Evolutionary conservation across 257 asterid genomes (phyloP).

Genomic region (Capsicum baccatum): DNA sequence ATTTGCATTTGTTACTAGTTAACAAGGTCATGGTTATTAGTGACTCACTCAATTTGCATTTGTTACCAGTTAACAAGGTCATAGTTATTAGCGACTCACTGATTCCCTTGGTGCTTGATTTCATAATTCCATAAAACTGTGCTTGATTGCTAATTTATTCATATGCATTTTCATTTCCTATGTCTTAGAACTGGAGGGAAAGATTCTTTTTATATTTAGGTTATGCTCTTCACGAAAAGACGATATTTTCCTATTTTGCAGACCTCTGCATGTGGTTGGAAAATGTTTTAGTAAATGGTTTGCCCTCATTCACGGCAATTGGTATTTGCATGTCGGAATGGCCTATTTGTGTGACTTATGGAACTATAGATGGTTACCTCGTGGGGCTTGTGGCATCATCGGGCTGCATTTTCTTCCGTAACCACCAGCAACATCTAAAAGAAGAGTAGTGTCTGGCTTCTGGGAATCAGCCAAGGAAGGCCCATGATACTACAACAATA

Average conservation of each 20-base stretch:
- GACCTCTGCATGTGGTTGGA: neutral
- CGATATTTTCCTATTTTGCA: neutral
- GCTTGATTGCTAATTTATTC: neutral
- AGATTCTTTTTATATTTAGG: too few species aligned
- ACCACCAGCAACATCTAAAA: constrained; percentile 47
- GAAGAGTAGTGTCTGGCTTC: constrained; percentile 46
- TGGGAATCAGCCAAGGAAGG: neutral
- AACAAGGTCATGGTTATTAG: neutral
- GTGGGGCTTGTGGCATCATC: constrained; percentile 65
- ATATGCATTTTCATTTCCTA: neutral
- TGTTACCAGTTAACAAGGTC: too few species aligned
- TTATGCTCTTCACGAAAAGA: too few species aligned
- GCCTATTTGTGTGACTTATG: constrained; percentile 93
- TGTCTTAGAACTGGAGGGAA: neutral
- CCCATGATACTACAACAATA: constrained; percentile 4
- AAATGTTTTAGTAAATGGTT: neutral
- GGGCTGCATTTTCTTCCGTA: constrained; percentile 48
- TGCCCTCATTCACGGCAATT: neutral
- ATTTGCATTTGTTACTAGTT: neutral
- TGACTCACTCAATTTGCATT: too few species aligned
- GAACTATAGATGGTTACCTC: constrained; percentile 73
- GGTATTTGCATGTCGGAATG: constrained; percentile 64
- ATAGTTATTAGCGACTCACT: neutral
- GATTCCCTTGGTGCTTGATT: neutral
- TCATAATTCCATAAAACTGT: too few species aligned